A percentile compares a stretch with the other conserved stretches of the same genome.
These are phyloP conservation scores for Rhizopogon vinicolor DNA, from an alignment of 768 basidiomycete species.

Conservation along the genomic window DNA sequence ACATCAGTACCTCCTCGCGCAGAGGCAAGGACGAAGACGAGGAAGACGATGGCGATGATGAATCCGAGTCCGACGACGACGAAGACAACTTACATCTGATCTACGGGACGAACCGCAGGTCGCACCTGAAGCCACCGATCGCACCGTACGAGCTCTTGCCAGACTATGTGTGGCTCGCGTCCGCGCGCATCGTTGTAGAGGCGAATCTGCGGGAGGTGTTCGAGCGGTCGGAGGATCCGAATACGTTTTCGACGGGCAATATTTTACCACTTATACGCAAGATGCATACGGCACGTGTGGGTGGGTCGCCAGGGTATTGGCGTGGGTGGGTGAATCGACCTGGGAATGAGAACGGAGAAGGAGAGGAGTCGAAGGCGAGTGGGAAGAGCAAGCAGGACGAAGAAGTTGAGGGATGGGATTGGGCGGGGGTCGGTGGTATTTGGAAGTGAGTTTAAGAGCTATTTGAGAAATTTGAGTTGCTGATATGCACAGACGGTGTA, in stretches of 20 bases:
- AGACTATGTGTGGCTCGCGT: conserved; percentile 50
- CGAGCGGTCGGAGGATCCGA: background rate
- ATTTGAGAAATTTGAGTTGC: background rate
- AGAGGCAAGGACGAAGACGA: conserved; percentile 14
- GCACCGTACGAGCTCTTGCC: conserved; percentile 31
- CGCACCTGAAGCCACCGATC: conserved; percentile 13
- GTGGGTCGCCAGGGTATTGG: conserved; percentile 40
- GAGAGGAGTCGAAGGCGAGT: background rate
- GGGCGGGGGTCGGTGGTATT: conserved; percentile 50
- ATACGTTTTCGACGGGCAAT: conserved; percentile 4
- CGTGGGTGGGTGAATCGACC: conserved; percentile 14
- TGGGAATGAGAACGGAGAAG: background rate
- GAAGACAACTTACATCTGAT: conserved; percentile 3
- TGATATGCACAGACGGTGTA: conserved; percentile 36
- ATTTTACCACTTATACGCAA: conserved; percentile 25
- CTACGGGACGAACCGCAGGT: conserved; percentile 8
- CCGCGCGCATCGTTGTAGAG: conserved; percentile 47
- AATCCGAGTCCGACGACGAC: conserved; percentile 10
- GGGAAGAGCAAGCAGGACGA: conserved; percentile 7
- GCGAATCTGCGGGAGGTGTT: conserved; percentile 42
- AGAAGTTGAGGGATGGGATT: conserved; percentile 46
- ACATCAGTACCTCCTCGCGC: background rate
- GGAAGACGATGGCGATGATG: conserved; percentile 14
- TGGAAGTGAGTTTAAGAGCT: conserved; percentile 40
- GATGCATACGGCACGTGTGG: conserved; percentile 35